phyloP scores from a whole-genome alignment of 768 basidiomycete genomes.

The Hirschioporus abietinus region DNA sequence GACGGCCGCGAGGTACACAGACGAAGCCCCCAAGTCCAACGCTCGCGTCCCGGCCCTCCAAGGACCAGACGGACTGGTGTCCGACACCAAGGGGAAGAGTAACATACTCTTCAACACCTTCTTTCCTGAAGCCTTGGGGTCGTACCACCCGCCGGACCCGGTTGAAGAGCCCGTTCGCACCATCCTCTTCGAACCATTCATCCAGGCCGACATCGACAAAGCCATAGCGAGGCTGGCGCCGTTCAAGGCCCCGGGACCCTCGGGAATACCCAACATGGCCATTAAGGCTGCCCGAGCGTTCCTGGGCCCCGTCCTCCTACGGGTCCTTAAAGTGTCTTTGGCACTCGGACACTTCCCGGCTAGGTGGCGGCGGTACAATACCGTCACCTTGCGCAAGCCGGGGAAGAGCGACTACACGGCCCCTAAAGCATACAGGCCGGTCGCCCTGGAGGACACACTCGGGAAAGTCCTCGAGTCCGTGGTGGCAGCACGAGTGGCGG shows the following conservation, averaged over 20 bases:
- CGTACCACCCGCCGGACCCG: not conserved
- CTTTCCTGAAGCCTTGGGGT: not conserved
- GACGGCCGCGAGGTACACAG: constrained; percentile 13
- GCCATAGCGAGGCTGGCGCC: not conserved
- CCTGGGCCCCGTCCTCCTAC: constrained; percentile 21
- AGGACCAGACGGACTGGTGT: not conserved
- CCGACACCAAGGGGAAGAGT: not conserved
- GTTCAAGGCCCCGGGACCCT: no score
- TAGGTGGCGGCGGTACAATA: constrained; percentile 24
- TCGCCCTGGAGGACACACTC: constrained; percentile 29
- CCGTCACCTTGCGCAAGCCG: constrained; percentile 30
- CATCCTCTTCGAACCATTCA: not conserved
- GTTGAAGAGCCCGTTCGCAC: not conserved
- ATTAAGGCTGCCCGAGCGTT: constrained; percentile 22
- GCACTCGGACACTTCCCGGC: constrained; percentile 23
- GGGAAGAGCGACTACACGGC: no score
- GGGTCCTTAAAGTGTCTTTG: constrained; percentile 26
- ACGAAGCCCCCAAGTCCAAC: constrained; percentile 10
- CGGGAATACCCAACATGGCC: constrained; percentile 28
- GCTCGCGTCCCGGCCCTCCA: constrained; percentile 18
- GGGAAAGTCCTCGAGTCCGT: constrained; percentile 24
- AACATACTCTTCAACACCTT: constrained; percentile 3
- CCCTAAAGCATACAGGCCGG: constrained; percentile 31
- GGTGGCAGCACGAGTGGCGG: constrained; percentile 20
- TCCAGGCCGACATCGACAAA: not conserved